Evolutionary conservation across 129 eudicot genomes (phyloP), one percentile per base, ranked within the genome.

Genomic region (Tagetes erecta): DNA sequence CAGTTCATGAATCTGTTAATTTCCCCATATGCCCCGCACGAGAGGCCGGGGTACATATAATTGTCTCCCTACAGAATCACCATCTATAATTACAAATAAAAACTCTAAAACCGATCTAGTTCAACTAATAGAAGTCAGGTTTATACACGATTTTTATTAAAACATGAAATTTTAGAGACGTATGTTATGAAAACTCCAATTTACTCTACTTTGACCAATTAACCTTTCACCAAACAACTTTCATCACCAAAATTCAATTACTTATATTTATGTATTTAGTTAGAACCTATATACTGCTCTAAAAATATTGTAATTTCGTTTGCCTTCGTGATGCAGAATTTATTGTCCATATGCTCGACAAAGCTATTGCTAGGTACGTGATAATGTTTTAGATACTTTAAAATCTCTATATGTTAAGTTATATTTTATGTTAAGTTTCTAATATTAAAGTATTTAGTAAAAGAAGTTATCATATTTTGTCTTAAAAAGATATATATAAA

Each of bases 281-380:
- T 2, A 12, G 12, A 62, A 57, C 13, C 33, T 30, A 6, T 36
- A 4, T 6, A 44, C 5, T 44, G 10, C 13, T 13, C 11, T 35
- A 9, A 12, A 62, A 36, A 20, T 20, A 20, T 20, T 62, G 42
- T 36, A 36, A 62, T 11, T 33, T 62, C 11, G 7, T 36, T 36
- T 36, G 8, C 44, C 44, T 62, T 35, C 44, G 45, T 62, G 13
- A 50, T 84, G 85, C 91, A 89, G 96, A 76, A 84, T 86, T 84
- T 64, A 83, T 86, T 75, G 89, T 82, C 63, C 87, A 89, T 75
- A 13, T 86, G 49, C 85, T 89, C 56, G 96, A 89, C 86, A 89
- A 89, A 82, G 68, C 78, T 35, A 72, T 89, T 64, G 96, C 96
- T 68, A 89, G 96, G 91, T 89, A 77, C 27, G 13, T 49, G 13